phyloP scores from a whole-genome alignment of 768 basidiomycete species.

The Serendipita sp. region DNA sequence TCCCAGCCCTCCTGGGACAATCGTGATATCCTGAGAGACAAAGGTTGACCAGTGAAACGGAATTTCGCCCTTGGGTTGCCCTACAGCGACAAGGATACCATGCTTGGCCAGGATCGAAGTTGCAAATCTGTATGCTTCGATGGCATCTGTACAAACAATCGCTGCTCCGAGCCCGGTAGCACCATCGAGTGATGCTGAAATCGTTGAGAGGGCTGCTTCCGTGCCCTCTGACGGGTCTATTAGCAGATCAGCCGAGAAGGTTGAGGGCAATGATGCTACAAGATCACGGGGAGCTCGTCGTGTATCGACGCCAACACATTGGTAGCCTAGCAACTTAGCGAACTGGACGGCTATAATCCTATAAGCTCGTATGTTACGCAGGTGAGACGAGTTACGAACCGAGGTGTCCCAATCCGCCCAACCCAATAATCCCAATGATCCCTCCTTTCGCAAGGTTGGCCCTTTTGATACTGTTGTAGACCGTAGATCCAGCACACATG shows the following conservation, averaged over 20 bases:
- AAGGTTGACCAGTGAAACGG: slow-evolving; percentile 7
- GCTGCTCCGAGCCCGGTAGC: slow-evolving; percentile 9
- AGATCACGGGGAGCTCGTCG: slow-evolving; percentile 12
- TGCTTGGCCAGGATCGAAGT: slow-evolving; percentile 10
- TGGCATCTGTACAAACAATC: slow-evolving; percentile 12
- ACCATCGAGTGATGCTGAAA: not conserved
- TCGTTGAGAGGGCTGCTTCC: not conserved
- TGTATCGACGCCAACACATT: slow-evolving; percentile 11
- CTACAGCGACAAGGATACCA: slow-evolving; percentile 10
- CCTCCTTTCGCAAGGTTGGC: not conserved
- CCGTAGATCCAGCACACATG: slow-evolving; percentile 9
- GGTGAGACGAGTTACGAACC: not conserved
- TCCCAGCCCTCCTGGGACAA: not conserved
- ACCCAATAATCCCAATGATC: slow-evolving; percentile 7
- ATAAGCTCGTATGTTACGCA: not conserved
- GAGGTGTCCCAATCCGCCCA: not conserved
- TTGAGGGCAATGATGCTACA: slow-evolving; percentile 7
- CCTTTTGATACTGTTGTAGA: not conserved
- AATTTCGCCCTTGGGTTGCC: slow-evolving; percentile 9
- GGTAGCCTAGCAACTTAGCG: slow-evolving; percentile 11
- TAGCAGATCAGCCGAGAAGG: slow-evolving; percentile 6
- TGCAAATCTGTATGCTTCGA: slow-evolving; percentile 10
- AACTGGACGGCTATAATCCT: slow-evolving; percentile 11
- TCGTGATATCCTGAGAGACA: slow-evolving; percentile 4
- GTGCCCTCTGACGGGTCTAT: slow-evolving; percentile 7